Evolutionary conservation across 352 stramenopile species (phyloP).

Genomic region (Globisporangium mamillatum): DNA sequence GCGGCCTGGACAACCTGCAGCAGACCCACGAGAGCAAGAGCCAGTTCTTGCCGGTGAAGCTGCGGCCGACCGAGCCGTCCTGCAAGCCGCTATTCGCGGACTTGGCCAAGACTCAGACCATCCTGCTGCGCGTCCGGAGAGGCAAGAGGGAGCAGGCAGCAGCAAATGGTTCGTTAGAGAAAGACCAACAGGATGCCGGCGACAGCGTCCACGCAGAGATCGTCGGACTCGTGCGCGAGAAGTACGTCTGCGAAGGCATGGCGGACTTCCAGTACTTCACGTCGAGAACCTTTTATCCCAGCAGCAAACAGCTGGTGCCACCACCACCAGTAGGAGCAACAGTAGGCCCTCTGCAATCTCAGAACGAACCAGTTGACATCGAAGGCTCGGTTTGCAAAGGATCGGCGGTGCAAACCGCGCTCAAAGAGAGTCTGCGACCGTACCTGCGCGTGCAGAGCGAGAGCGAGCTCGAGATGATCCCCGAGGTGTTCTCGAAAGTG

Average conservation of each 20-base stretch:
- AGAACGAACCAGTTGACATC: not conserved
- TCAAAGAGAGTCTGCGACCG: constrained; percentile 55
- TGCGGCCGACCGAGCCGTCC: constrained; percentile 69
- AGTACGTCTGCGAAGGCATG: constrained; percentile 86
- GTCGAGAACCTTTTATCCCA: constrained; percentile 50
- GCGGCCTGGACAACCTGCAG: constrained; percentile 52
- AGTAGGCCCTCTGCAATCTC: constrained; percentile 5
- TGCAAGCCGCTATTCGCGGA: constrained; percentile 84
- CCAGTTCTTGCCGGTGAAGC: constrained; percentile 75
- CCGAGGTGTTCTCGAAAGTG: constrained; percentile 83
- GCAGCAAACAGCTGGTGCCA: not conserved
- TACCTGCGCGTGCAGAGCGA: constrained; percentile 53
- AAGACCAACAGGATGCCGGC: constrained; percentile 4
- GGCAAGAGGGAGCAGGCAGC: constrained; percentile 22
- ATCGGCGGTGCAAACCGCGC: constrained; percentile 35
- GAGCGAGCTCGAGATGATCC: constrained; percentile 66
- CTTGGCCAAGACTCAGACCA: constrained; percentile 75
- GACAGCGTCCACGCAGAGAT: constrained; percentile 34
- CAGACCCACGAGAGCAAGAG: constrained; percentile 68
- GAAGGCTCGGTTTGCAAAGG: constrained; percentile 35
- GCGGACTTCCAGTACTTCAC: constrained; percentile 87
- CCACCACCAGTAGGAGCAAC: constrained; percentile 3
- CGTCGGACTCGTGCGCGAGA: constrained; percentile 66
- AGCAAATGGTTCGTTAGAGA: not conserved
- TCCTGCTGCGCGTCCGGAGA: constrained; percentile 59